These are phyloP conservation scores for Dissophora globulifera DNA, from an alignment of 192 early-diverging fungal genomes.

Conservation along the genomic window DNA sequence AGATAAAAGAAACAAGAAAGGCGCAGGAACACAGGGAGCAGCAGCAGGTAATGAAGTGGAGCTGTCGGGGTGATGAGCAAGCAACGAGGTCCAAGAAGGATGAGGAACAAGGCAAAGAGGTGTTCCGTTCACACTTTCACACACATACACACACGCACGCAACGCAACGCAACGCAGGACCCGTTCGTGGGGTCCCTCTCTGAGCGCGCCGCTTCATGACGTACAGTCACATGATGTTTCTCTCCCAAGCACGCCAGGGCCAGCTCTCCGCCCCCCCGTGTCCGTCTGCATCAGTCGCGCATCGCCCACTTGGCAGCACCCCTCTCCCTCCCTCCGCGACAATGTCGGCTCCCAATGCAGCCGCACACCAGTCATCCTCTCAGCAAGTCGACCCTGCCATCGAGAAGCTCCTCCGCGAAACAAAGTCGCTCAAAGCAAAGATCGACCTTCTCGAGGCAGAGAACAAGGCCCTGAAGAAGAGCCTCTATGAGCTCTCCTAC, in stretches of 20 bases:
- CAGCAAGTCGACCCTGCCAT: constrained; percentile 55
- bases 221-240: constrained; percentile 6
- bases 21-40: too few relatives aligned
- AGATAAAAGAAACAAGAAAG: too few relatives aligned
- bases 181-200: too few relatives aligned
- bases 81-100: background rate
- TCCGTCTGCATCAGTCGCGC: background rate
- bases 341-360: constrained; percentile 43
- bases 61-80: background rate
- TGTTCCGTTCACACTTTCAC: too few relatives aligned
- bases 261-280: too few relatives aligned
- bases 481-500: constrained; percentile 81
- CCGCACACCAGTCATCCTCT: constrained; percentile 33
- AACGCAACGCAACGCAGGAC: background rate
- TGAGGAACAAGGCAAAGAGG: background rate
- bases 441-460: constrained; percentile 78
- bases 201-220: background rate
- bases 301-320: background rate
- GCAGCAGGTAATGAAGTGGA: too few relatives aligned
- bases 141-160: background rate
- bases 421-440: constrained; percentile 78
- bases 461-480: constrained; percentile 84
- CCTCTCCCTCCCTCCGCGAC: background rate
- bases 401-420: constrained; percentile 72
- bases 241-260: too few relatives aligned